These are phyloP conservation scores for Linum lewisii DNA, from an alignment of 345 rosid genomes.

Conservation along the genomic window DNA sequence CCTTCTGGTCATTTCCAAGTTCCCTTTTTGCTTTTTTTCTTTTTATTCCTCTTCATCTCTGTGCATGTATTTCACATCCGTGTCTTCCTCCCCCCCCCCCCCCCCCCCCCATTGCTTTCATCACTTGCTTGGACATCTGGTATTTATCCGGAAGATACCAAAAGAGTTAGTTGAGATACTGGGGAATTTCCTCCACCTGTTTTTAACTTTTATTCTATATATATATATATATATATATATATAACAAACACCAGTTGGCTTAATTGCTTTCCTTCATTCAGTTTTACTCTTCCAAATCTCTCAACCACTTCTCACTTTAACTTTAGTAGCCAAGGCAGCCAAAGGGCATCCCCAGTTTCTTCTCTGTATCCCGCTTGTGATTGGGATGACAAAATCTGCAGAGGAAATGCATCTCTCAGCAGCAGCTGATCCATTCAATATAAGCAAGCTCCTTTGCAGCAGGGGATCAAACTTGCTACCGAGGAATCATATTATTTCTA, in stretches of 20 bases:
- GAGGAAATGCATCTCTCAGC: constrained; percentile 42
- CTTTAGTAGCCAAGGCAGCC: too few species aligned
- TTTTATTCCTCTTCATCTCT: constrained; percentile 15
- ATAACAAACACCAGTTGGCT: too few species aligned
- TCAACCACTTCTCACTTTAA: too few species aligned
- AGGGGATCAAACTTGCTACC: constrained; percentile 20
- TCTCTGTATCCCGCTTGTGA: too few species aligned
- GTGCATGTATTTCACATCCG: too few species aligned
- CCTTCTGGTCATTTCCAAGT: constrained; percentile 23
- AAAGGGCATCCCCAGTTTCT: too few species aligned
- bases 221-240: too few species aligned
- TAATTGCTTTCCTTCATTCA: too few species aligned
- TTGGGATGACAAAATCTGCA: constrained; percentile 25
- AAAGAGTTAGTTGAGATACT: background rate
- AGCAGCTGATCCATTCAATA: constrained; percentile 34
- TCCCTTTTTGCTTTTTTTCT: constrained; percentile 16
- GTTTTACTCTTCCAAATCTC: too few species aligned
- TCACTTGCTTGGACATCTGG: constrained; percentile 1
- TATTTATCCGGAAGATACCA: background rate
- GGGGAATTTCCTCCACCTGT: too few species aligned
- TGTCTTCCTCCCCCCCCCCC: constrained; percentile 2
- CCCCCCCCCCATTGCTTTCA: background rate
- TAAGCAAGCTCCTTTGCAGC: constrained; percentile 13
- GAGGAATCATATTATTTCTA: constrained; percentile 1
- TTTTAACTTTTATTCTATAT: too few species aligned